Evolutionary conservation across 768 basidiomycete species (phyloP), one percentile per base, ranked within the genome.

Genomic region (Rhodotorula kratochvilovae): DNA sequence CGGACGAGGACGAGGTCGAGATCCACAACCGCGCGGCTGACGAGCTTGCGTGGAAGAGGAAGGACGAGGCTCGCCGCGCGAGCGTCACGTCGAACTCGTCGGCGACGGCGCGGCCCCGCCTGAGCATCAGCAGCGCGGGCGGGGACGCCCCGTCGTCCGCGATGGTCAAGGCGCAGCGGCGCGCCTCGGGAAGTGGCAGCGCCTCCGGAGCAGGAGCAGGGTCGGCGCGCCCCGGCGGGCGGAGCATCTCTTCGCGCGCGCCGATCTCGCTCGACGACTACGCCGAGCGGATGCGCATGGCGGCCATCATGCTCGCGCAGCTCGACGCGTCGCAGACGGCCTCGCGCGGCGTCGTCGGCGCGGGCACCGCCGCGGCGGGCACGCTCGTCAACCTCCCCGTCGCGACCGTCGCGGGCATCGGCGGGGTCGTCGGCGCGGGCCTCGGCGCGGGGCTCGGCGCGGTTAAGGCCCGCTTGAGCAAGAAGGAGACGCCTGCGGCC

Each of bases 291-390:
- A 99, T 99, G 96, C 87, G 92, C 15, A 96, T 93, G 17, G 96
- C 96, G 17, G 96, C 96, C 17, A 89, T 98, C 72, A 97, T 99
- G 96, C 87, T 99, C 39, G 88, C 96, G 2, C 96, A 99, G 80
- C 85, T 99, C 59, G 96, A 93, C 77, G 88, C 92, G 1, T 81
- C 81, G 7, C 77, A 81, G 45, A 78, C 80, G 8, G 77, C 79
- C 1, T 65, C 77, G 42, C 77, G 78, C 16, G 79, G 72, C 5
- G 77, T 78, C 51, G 74, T 70, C 43, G 55, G 70, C 4, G 75
- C 76, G 6, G 76, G 77, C 2, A 71, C 70, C 3, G 74, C 74
- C 33, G 77, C 72, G 0, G 77, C 76, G 0, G 77, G 76, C 7
- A 75, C 76, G 10, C 67, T 77, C 25, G 77, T 78, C n/a, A 67